phyloP scores from a whole-genome alignment of 1,139 yeast genomes.

The Protomyces lactucae-debilis region DNA sequence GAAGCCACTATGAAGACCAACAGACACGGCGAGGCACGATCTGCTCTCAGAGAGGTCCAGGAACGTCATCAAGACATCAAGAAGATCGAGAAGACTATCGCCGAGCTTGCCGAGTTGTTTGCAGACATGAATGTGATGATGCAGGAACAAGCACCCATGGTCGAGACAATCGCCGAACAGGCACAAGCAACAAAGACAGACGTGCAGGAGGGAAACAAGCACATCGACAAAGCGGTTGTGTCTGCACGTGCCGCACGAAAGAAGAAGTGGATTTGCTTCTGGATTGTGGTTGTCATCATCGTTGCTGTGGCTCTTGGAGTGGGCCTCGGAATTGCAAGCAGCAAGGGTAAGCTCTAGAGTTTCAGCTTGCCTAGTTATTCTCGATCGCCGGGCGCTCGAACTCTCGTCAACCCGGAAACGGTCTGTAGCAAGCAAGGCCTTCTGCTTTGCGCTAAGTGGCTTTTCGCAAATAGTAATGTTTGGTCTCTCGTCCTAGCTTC shows the following conservation, averaged over 20 bases:
- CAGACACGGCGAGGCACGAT: constrained; percentile 94
- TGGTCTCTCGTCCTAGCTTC: too few species aligned
- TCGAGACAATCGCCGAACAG: constrained; percentile 76
- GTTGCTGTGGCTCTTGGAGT: constrained; percentile 26
- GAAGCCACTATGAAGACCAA: constrained; percentile 88
- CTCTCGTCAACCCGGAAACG: too few species aligned
- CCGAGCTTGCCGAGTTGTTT: constrained; percentile 89
- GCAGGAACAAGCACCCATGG: constrained; percentile 88
- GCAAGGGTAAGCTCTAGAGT: background rate
- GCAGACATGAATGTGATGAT: constrained; percentile 96
- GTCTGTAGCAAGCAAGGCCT: too few species aligned
- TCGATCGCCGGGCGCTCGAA: too few species aligned
- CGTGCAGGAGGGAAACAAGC: constrained; percentile 91
- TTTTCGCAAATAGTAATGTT: too few species aligned
- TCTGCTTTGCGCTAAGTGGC: too few species aligned
- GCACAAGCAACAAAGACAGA: constrained; percentile 81
- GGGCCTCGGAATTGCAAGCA: constrained; percentile 16
- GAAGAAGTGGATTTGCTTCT: constrained; percentile 83
- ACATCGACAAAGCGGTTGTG: constrained; percentile 82
- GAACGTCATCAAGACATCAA: constrained; percentile 92
- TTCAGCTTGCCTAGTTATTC: background rate
- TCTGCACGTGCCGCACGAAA: constrained; percentile 87
- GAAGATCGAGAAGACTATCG: constrained; percentile 92
- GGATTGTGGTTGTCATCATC: constrained; percentile 45
- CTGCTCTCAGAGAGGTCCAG: constrained; percentile 93